Percentiles rank a stretch among this genome's conserved stretches.
These are phyloP conservation scores for Clonostachys rosea DNA, from an alignment of 2,329 filamentous ascomycete genomes.

Conservation along the genomic window DNA sequence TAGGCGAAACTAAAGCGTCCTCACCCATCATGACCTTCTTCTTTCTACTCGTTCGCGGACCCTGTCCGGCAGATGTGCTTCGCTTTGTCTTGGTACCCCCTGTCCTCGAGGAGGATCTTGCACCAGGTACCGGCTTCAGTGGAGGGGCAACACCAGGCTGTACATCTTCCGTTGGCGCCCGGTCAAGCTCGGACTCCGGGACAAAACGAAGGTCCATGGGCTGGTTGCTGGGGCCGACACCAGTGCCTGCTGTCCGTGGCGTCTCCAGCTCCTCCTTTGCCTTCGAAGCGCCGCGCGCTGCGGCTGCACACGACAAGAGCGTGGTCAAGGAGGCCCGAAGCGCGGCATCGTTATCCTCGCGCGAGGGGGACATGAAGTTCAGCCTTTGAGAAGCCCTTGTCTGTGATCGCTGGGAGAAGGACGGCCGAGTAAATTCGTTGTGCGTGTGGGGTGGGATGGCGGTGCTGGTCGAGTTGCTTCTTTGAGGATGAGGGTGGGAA, in stretches of 20 bases:
- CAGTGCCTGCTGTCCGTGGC: constrained; percentile 21
- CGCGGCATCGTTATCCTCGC: constrained; percentile 88
- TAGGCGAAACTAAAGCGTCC: constrained; percentile 48
- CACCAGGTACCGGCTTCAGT: constrained; percentile 9
- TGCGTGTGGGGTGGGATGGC: constrained; percentile 41
- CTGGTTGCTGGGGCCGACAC: constrained; percentile 40
- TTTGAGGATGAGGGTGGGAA: constrained; percentile 62
- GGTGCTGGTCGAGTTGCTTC: constrained; percentile 44
- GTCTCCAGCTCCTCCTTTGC: constrained; percentile 39
- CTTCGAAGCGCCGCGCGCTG: constrained; percentile 78
- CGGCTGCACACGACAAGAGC: constrained; percentile 88
- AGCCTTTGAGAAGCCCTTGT: constrained; percentile 26
- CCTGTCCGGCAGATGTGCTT: constrained; percentile 30
- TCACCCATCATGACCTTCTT: constrained; percentile 39
- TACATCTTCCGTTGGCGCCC: constrained; percentile 5
- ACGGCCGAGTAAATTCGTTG: constrained; percentile 44
- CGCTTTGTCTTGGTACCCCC: constrained; percentile 34
- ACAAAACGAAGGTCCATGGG: constrained; percentile 56
- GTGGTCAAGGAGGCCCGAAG: constrained; percentile 92
- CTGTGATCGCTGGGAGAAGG: constrained; percentile 42
- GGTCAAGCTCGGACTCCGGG: constrained; percentile 51
- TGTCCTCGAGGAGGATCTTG: constrained; percentile 17
- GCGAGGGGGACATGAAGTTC: constrained; percentile 69
- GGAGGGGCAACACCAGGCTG: neutral
- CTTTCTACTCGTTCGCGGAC: constrained; percentile 50